Evolutionary conservation across 805 yeast genomes (phyloP).

Genomic region (Barnettozyma salicaria): DNA sequence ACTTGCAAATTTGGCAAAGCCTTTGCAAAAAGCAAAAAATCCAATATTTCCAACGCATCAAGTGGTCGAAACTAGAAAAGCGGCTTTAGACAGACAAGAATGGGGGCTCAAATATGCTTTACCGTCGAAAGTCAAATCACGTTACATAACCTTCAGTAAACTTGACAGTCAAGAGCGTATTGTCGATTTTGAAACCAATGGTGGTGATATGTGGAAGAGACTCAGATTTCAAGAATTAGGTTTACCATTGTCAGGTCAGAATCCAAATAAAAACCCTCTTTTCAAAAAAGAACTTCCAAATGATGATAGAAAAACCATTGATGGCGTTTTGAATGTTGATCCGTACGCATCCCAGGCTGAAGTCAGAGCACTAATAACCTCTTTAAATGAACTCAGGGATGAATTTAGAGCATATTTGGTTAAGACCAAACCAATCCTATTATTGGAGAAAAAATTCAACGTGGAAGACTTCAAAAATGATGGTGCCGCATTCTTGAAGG

Average conservation of each 20-base stretch:
- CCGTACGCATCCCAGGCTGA: conserved; percentile 7
- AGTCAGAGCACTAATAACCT: conserved; percentile 1
- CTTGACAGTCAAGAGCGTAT: conserved; percentile 61
- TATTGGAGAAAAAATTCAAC: conserved; percentile 25
- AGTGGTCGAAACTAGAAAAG: conserved; percentile 60
- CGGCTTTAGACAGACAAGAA: conserved; percentile 59
- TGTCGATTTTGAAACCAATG: conserved; percentile 63
- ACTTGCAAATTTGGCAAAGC: conserved; percentile 31
- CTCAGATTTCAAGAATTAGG: conserved; percentile 65
- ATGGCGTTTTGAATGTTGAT: conserved; percentile 15
- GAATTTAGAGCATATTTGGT: conserved; percentile 53
- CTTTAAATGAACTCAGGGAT: conserved; percentile 39
- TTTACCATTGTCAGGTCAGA: conserved; percentile 29
- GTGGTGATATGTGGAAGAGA: conserved; percentile 55
- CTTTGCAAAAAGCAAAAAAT: conserved; percentile 13
- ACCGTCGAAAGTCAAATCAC: conserved; percentile 54
- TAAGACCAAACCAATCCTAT: conserved; percentile 40
- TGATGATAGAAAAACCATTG: conserved; percentile 23
- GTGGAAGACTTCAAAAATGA: conserved; percentile 27
- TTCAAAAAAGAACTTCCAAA: conserved; percentile 20
- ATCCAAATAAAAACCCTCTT: conserved; percentile 29
- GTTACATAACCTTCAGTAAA: conserved; percentile 57
- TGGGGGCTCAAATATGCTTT: conserved; percentile 71
- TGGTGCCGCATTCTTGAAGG: conserved; percentile 30
- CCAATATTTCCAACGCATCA: conserved; percentile 58